phyloP scores from a whole-genome alignment of 2,329 filamentous ascomycete species.

The Colletotrichum musae region DNA sequence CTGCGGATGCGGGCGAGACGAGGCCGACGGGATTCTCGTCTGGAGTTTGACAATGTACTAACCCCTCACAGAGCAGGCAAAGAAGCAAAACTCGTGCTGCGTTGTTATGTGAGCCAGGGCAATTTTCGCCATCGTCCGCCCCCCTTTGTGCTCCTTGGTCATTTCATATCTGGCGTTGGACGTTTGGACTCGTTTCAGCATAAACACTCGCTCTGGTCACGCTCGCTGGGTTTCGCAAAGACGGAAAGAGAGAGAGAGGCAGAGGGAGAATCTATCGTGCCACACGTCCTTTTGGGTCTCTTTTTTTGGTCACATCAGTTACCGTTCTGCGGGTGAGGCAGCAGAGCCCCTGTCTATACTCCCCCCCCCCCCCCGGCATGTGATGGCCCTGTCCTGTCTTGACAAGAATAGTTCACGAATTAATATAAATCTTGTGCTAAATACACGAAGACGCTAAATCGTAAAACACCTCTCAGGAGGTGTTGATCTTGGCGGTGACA shows the following conservation, averaged over 20 bases:
- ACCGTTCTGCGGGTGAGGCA: neutral
- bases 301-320: neutral
- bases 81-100: slow-evolving; percentile 87
- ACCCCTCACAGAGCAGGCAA: slow-evolving; percentile 69
- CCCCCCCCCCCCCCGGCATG: neutral
- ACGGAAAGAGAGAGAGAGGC: neutral
- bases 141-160: slow-evolving; percentile 20
- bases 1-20: too few species aligned
- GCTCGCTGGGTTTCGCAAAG: slow-evolving; percentile 28
- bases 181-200: slow-evolving; percentile 37
- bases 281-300: neutral
- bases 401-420: slow-evolving; percentile 17
- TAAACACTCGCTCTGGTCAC: slow-evolving; percentile 35
- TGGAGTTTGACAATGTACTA: neutral
- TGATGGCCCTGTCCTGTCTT: slow-evolving; percentile 11
- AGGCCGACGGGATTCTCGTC: too few species aligned
- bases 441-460: too few species aligned
- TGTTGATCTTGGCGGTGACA: neutral
- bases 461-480: too few species aligned
- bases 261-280: slow-evolving; percentile 9
- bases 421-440: slow-evolving; percentile 24
- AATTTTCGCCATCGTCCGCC: neutral
- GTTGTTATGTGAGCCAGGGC: slow-evolving; percentile 71
- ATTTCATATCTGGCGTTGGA: slow-evolving; percentile 48
- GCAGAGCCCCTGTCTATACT: slow-evolving; percentile 24